Conservation (phyloP, 2,329 filamentous ascomycete genomes). For the Cytospora chrysosperma region DNA sequence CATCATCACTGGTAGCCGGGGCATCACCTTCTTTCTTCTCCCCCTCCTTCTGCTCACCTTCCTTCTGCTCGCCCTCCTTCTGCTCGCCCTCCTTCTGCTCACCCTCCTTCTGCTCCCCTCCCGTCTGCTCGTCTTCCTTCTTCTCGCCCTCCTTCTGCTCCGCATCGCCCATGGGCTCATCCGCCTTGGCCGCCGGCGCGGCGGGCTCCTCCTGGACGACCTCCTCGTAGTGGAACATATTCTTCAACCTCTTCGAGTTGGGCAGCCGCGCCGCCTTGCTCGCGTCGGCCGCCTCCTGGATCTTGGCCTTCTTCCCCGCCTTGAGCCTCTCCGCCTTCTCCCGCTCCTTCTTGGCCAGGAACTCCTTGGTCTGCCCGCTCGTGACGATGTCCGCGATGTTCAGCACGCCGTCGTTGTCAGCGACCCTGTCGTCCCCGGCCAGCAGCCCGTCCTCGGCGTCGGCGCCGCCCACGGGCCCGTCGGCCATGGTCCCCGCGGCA, state of each 20-base stretch:
- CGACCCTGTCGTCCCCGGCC: conserved; percentile 42
- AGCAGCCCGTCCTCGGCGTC: conserved; percentile 36
- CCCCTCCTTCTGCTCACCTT: background rate
- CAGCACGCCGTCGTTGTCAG: conserved; percentile 68
- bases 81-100: background rate
- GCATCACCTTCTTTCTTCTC: background rate
- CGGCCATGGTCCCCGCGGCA: conserved; percentile 27
- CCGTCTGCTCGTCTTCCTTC: background rate
- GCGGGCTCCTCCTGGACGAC: conserved; percentile 54
- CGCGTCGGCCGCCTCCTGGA: conserved; percentile 52
- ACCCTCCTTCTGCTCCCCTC: background rate
- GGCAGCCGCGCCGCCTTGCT: conserved; percentile 62
- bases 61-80: background rate
- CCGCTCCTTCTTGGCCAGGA: conserved; percentile 78
- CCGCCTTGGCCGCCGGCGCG: conserved; percentile 33
- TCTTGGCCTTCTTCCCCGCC: conserved; percentile 60
- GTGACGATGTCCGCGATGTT: conserved; percentile 85
- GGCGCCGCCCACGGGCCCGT: conserved; percentile 31
- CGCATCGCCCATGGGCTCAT: conserved; percentile 10
- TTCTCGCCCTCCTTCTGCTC: conserved; percentile 5
- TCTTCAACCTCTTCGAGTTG: conserved; percentile 69
- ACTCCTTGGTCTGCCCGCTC: conserved; percentile 77
- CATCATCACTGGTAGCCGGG: conserved; percentile 20
- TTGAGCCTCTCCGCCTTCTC: conserved; percentile 69
- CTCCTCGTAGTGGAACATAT: conserved; percentile 74